Base-by-base conservation (phyloP, 1,139 yeast species). In the Candida albicans region DNA sequence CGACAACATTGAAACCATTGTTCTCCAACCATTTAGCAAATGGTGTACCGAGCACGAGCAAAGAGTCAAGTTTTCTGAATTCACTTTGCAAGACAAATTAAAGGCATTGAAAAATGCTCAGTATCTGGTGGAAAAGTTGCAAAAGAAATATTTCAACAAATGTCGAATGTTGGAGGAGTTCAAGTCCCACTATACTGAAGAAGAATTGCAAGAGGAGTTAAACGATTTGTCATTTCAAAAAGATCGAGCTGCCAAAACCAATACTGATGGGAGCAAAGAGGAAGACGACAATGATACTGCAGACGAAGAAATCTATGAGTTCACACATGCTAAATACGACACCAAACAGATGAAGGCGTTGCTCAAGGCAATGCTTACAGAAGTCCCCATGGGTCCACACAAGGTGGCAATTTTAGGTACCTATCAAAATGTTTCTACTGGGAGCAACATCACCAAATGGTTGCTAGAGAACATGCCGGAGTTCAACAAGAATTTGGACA, bases 11-110 rank as follows among this genome's bases (percentile, higher is more conserved):
- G 76, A 79, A 44, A 55, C 68, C 2, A 67, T 80, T 65, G 95
- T 88, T 1, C 59, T 87, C 39, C 73, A 72, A 22, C 96, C 96
- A 1, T 89, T 89, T 57, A 66, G 79, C 15, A 78, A 78, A 53
- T 89, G 96, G 96, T 75, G 91, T 41, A 71, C 69, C 31, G 93
- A 85, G 44, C 96, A 89, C 61, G 77, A 75, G 44, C 79, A 80
- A 54, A 68, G 96, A 39, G 77, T 89, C 1, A 82, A 77, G 35
- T 82, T 77, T 56, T 82, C 89, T 9, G 82, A 81, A 45, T 70
- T 72, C 44, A 71, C 75, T 14, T 65, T 87, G 44, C 64, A 67
- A 40, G 71, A 67, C 26, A 79, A 79, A 54, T 70, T 79, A 45
- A 79, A 77, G 52, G 70, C 64, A 39, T 85, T 81, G 58, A 81